These are phyloP conservation scores for Medicago ruthenica DNA, from an alignment of 306 rosid genomes.

Conservation along the genomic window DNA sequence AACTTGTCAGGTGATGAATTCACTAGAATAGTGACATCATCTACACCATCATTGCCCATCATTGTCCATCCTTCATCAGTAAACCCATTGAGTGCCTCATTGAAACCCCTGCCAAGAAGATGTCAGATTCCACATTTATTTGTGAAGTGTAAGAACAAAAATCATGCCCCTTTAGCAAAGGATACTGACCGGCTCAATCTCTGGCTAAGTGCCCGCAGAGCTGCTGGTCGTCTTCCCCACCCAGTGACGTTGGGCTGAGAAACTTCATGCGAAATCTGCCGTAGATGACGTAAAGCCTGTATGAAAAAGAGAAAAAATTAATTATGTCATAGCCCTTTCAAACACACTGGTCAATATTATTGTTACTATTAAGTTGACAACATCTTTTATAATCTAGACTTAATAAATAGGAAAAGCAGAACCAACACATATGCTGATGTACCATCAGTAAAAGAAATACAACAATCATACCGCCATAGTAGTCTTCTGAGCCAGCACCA, in stretches of 20 bases:
- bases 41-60: slow-evolving; percentile 92
- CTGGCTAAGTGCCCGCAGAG: slow-evolving; percentile 86
- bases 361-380: neutral
- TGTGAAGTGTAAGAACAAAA: slow-evolving; percentile 7
- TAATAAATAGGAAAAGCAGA: slow-evolving; percentile 13
- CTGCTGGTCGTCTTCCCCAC: slow-evolving; percentile 97
- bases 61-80: slow-evolving; percentile 96
- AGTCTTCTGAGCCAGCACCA: slow-evolving; percentile 90
- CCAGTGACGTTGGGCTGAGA: slow-evolving; percentile 90
- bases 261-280: slow-evolving; percentile 94
- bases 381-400: slow-evolving; percentile 11
- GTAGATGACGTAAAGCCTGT: slow-evolving; percentile 88
- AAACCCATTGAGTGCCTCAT: slow-evolving; percentile 96
- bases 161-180: neutral
- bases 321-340: neutral
- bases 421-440: neutral
- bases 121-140: slow-evolving; percentile 42
- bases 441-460: slow-evolving; percentile 18
- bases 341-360: slow-evolving; percentile 11
- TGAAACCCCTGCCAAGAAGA: slow-evolving; percentile 78
- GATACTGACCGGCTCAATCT: slow-evolving; percentile 84
- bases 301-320: neutral
- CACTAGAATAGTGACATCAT: slow-evolving; percentile 87
- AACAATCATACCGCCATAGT: slow-evolving; percentile 85
- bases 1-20: slow-evolving; percentile 93